Evolutionary conservation across 2,329 filamentous ascomycete species (phyloP).

Genomic region (Fusarium luffae): DNA sequence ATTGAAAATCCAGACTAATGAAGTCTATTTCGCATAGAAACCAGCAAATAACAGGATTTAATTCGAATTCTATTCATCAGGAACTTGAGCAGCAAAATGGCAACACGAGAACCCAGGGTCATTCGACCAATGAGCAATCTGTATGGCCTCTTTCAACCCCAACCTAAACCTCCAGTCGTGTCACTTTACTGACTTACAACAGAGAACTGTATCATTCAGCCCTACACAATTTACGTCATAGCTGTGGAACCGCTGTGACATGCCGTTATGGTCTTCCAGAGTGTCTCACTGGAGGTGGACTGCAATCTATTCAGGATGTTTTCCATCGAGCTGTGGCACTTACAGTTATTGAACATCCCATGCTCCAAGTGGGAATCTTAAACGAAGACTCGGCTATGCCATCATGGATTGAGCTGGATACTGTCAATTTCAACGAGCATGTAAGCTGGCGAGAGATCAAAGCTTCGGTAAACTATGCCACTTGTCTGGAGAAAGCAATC

Average conservation of each 20-base stretch:
- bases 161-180: not conserved
- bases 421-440: slow-evolving; percentile 26
- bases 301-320: slow-evolving; percentile 5
- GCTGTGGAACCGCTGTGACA: slow-evolving; percentile 27
- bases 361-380: slow-evolving; percentile 37
- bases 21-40: not conserved
- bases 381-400: slow-evolving; percentile 35
- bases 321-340: slow-evolving; percentile 33
- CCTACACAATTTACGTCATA: slow-evolving; percentile 32
- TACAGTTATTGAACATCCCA: slow-evolving; percentile 32
- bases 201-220: slow-evolving; percentile 36
- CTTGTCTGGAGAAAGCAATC: slow-evolving; percentile 8
- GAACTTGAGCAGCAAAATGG: slow-evolving; percentile 9
- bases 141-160: slow-evolving; percentile 16
- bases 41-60: not conserved
- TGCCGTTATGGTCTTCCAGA: slow-evolving; percentile 32
- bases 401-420: slow-evolving; percentile 30
- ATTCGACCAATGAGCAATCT: slow-evolving; percentile 38
- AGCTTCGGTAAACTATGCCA: not conserved
- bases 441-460: slow-evolving; percentile 28
- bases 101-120: slow-evolving; percentile 6
- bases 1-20: not conserved
- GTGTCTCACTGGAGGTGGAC: not conserved
- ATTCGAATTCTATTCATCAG: not conserved
- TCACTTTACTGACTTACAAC: not conserved